These are phyloP conservation scores for Termitomyces bulborhizus DNA, from an alignment of 768 basidiomycete genomes.

Conservation along the genomic window DNA sequence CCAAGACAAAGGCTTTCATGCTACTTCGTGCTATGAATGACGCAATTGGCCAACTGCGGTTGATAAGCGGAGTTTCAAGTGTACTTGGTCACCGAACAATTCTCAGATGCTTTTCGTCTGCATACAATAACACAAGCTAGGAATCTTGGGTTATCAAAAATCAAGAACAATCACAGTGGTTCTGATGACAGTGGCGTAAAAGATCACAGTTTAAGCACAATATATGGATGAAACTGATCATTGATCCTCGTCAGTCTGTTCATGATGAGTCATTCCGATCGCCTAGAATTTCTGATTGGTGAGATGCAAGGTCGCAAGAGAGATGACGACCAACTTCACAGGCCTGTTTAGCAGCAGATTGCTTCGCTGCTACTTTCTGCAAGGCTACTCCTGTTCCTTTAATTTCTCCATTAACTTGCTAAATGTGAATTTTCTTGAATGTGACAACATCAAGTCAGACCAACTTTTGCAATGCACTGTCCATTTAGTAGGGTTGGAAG, in stretches of 20 bases:
- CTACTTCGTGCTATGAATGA: too few species aligned
- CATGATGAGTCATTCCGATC: not conserved
- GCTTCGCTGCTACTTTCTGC: constrained; percentile 15
- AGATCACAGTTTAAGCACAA: not conserved
- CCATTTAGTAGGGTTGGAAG: constrained; percentile 10
- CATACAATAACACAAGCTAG: not conserved
- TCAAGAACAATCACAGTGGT: not conserved
- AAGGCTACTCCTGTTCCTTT: constrained; percentile 13
- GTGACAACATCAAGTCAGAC: not conserved
- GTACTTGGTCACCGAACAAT: not conserved
- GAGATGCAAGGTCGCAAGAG: not conserved
- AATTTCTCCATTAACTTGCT: constrained; percentile 13
- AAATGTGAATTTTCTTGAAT: not conserved
- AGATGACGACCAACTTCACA: constrained; percentile 12
- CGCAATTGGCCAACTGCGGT: too few species aligned
- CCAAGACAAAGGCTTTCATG: not conserved
- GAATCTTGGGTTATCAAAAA: not conserved
- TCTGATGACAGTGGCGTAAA: not conserved
- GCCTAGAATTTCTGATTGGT: constrained; percentile 2
- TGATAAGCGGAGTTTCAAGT: not conserved
- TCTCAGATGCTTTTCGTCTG: not conserved
- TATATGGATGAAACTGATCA: not conserved
- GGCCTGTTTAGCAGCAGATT: constrained; percentile 16
- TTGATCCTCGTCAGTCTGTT: not conserved
- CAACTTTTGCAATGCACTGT: constrained; percentile 17